Evolutionary conservation across 169 alveolate genomes (phyloP).

Genomic region (Cystoisospora suis): DNA sequence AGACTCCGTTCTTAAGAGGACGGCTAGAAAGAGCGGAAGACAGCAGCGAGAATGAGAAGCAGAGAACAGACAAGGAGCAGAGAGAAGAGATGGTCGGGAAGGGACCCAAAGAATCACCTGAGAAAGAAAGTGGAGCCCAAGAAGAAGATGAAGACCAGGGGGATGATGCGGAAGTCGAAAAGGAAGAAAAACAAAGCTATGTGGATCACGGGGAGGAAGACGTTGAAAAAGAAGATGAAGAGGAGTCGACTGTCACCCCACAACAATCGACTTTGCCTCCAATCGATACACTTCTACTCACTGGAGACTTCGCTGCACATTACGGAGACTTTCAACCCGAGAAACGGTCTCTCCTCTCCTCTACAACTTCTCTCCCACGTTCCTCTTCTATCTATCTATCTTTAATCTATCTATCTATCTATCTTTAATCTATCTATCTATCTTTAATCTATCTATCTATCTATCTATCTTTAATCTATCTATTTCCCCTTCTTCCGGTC

Average conservation of each 20-base stretch:
- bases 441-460: not conserved
- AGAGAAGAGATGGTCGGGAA: too few species aligned
- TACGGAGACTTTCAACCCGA: conserved; percentile 13
- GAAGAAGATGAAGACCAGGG: too few species aligned
- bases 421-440: not conserved
- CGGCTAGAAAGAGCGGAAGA: too few species aligned
- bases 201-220: not conserved
- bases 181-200: too few species aligned
- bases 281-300: not conserved
- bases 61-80: too few species aligned
- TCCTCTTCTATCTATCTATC: not conserved
- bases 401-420: not conserved
- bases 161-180: too few species aligned
- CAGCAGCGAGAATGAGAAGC: too few species aligned
- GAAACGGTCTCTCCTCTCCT: not conserved
- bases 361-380: not conserved
- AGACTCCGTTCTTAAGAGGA: too few species aligned
- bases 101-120: too few species aligned
- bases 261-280: too few species aligned
- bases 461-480: not conserved
- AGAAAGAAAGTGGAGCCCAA: too few species aligned
- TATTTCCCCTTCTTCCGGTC: not conserved
- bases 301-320: conserved; percentile 31
- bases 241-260: too few species aligned
- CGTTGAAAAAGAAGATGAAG: not conserved